Percentiles rank a stretch among this genome's conserved stretches.
These are phyloP conservation scores for Lepidium aucheri DNA, from an alignment of 345 rosid species.

Conservation along the genomic window DNA sequence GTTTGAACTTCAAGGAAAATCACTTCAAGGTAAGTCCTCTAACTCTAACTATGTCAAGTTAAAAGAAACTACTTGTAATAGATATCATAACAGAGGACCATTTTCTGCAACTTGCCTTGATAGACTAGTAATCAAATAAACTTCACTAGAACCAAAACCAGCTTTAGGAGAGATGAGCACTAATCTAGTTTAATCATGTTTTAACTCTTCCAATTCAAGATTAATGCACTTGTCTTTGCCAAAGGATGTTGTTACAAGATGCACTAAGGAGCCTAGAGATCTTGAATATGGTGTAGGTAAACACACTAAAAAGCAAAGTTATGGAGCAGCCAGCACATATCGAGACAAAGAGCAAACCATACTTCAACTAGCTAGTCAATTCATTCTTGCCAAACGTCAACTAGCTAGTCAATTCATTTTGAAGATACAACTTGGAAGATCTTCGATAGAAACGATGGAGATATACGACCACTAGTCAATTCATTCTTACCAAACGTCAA, in stretches of 20 bases:
- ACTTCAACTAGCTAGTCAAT: no score
- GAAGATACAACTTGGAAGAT: no score
- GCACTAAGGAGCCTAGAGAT: background rate
- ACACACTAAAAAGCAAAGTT: no score
- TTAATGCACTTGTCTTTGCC: background rate
- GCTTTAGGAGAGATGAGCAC: background rate
- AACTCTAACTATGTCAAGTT: background rate
- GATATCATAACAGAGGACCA: background rate
- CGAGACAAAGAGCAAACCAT: no score
- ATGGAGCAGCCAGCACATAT: no score
- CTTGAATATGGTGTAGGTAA: no score
- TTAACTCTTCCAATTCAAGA: background rate
- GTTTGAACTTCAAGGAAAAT: background rate
- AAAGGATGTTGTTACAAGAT: background rate
- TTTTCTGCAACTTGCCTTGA: background rate
- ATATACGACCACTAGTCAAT: no score
- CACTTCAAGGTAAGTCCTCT: background rate
- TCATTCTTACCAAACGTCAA: no score
- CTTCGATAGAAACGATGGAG: no score
- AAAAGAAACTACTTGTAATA: background rate
- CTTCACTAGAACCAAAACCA: background rate
- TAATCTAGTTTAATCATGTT: background rate
- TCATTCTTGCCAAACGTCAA: no score
- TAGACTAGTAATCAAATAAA: background rate
- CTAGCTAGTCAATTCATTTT: no score